phyloP scores from a whole-genome alignment of 2,329 filamentous ascomycete species.

The Ceratocystis destructans region DNA sequence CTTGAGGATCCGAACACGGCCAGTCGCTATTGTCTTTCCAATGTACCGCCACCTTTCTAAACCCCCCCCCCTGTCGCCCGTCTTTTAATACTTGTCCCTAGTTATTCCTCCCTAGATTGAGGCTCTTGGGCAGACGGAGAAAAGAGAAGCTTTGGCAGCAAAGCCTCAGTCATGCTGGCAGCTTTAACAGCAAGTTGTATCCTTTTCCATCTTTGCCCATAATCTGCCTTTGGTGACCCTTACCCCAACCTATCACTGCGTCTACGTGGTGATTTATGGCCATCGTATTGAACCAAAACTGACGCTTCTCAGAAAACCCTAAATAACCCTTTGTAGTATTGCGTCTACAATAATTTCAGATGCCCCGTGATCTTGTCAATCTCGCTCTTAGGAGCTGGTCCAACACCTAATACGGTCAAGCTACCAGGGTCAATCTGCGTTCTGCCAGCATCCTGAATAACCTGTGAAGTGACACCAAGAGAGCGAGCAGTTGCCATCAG shows the following conservation, averaged over 20 bases:
- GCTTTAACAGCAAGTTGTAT: neutral
- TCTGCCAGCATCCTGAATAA: slow-evolving; percentile 88
- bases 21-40: neutral
- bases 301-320: neutral
- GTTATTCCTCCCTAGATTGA: neutral
- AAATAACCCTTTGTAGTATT: neutral
- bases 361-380: slow-evolving; percentile 76
- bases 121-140: neutral
- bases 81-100: neutral
- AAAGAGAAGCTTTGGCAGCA: neutral
- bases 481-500: slow-evolving; percentile 67
- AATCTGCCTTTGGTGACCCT: neutral
- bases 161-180: neutral
- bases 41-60: neutral
- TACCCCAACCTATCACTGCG: neutral
- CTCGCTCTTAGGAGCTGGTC: slow-evolving; percentile 67
- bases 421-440: slow-evolving; percentile 94
- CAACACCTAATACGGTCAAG: slow-evolving; percentile 77
- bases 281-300: neutral
- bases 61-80: neutral
- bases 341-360: slow-evolving; percentile 61
- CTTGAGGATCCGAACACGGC: neutral
- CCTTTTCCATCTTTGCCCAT: neutral
- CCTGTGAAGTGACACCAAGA: slow-evolving; percentile 72
- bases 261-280: neutral